Conservation (phyloP, 2,329 filamentous ascomycete genomes). For the Capronia coronata region DNA sequence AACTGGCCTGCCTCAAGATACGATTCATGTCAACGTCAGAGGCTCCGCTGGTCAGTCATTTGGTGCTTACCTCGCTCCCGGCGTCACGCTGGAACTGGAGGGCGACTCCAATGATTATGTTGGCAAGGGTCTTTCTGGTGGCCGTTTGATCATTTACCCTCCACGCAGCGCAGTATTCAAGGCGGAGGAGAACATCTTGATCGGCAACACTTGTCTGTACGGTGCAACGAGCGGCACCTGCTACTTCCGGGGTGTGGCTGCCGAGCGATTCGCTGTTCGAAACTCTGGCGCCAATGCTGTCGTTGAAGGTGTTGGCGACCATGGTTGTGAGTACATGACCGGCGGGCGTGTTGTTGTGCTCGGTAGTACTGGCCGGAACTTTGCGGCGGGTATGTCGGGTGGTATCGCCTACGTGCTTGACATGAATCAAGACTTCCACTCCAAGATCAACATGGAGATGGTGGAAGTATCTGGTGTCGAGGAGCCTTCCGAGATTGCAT, state of each 20-base stretch:
- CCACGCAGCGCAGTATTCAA: slow-evolving; percentile 86
- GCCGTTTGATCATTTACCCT: slow-evolving; percentile 87
- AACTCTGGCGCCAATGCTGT: slow-evolving; percentile 96
- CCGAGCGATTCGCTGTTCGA: slow-evolving; percentile 91
- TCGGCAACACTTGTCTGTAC: slow-evolving; percentile 92
- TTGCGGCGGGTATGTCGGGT: slow-evolving; percentile 96
- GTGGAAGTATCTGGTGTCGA: slow-evolving; percentile 80
- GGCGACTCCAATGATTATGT: slow-evolving; percentile 96
- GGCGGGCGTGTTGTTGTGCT: slow-evolving; percentile 84
- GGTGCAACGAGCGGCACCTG: slow-evolving; percentile 84
- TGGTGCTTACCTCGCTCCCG: slow-evolving; percentile 85
- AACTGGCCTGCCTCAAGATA: slow-evolving; percentile 80
- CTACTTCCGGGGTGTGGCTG: slow-evolving; percentile 95
- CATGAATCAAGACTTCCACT: slow-evolving; percentile 78
- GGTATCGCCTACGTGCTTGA: slow-evolving; percentile 95
- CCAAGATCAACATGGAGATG: slow-evolving; percentile 97
- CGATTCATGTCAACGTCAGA: slow-evolving; percentile 92
- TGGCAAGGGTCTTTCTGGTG: slow-evolving; percentile 89
- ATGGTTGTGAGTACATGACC: slow-evolving; percentile 98
- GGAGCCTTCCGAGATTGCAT: slow-evolving; percentile 82
- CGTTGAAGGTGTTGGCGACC: slow-evolving; percentile 91
- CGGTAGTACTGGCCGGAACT: slow-evolving; percentile 88
- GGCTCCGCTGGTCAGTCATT: slow-evolving; percentile 96
- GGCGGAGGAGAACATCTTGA: slow-evolving; percentile 88
- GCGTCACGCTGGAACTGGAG: slow-evolving; percentile 90